Evolutionary conservation across 169 alveolate genomes (phyloP).

Genomic region (Plasmodium gaboni): DNA sequence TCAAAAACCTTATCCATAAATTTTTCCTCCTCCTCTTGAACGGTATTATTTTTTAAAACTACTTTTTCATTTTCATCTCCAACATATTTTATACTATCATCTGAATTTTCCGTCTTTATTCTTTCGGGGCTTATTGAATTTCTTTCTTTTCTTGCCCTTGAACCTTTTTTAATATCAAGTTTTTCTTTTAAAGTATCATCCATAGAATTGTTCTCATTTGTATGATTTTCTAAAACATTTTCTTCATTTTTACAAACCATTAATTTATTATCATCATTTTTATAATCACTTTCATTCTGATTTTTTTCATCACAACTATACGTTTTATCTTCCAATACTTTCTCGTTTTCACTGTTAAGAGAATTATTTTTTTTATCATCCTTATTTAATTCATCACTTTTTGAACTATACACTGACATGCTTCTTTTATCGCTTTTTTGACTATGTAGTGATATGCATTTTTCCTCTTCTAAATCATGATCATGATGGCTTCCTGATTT

Average conservation of each 20-base stretch:
- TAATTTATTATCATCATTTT: not conserved
- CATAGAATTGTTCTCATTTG: not conserved
- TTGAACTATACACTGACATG: too few species aligned
- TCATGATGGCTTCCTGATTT: too few species aligned
- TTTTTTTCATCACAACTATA: not conserved
- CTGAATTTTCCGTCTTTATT: not conserved
- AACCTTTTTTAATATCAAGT: not conserved
- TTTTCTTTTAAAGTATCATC: not conserved
- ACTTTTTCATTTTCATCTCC: conserved; percentile 6
- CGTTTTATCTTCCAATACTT: not conserved
- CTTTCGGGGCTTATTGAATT: not conserved
- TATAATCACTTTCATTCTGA: not conserved
- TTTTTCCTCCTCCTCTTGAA: not conserved
- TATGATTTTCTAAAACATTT: not conserved
- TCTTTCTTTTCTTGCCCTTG: conserved; percentile 2
- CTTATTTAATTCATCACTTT: not conserved
- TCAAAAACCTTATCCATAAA: not conserved
- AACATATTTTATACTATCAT: not conserved
- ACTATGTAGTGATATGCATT: not conserved
- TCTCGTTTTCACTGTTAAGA: not conserved
- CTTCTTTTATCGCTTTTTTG: not conserved
- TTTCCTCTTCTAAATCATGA: not conserved
- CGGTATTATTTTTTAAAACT: not conserved
- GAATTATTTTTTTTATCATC: not conserved
- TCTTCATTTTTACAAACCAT: conserved; percentile 14